Conservation (phyloP, 2,329 filamentous ascomycete genomes). For the Catunica adiposa region DNA sequence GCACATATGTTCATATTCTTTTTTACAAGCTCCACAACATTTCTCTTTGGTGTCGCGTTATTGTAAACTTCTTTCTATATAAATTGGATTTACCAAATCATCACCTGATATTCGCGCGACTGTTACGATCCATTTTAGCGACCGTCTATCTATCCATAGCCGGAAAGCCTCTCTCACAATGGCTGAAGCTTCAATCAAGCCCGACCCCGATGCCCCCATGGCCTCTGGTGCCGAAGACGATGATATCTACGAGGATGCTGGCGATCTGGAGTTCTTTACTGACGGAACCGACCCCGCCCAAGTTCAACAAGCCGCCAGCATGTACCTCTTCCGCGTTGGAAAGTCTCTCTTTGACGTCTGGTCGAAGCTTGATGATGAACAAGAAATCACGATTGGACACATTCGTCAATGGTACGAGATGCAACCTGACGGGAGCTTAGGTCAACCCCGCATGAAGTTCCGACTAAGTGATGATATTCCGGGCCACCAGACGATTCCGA, state of each 20-base stretch:
- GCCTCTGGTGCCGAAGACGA: constrained; percentile 36
- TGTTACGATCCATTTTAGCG: neutral
- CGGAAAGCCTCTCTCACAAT: constrained; percentile 6
- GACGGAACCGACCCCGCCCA: constrained; percentile 22
- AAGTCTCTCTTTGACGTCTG: constrained; percentile 69
- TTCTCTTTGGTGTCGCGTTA: too few species aligned
- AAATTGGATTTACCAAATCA: too few species aligned
- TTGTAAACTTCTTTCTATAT: too few species aligned
- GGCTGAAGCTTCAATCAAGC: constrained; percentile 25
- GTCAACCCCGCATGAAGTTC: constrained; percentile 38
- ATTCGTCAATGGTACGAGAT: constrained; percentile 42
- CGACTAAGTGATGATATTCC: constrained; percentile 48
- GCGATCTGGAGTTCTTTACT: constrained; percentile 39
- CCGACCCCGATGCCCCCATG: constrained; percentile 29
- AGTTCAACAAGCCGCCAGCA: constrained; percentile 23
- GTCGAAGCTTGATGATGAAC: constrained; percentile 56
- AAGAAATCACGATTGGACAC: constrained; percentile 66
- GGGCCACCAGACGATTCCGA: constrained; percentile 60
- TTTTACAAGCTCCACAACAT: too few species aligned
- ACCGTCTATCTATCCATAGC: neutral
- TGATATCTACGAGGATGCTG: constrained; percentile 47
- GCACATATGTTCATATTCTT: too few species aligned
- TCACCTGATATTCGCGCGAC: too few species aligned
- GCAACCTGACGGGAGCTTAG: constrained; percentile 20
- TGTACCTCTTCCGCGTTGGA: constrained; percentile 65